These are phyloP conservation scores for Hyphodiscus sp. DNA, from an alignment of 2,329 filamentous ascomycete genomes.

Conservation along the genomic window DNA sequence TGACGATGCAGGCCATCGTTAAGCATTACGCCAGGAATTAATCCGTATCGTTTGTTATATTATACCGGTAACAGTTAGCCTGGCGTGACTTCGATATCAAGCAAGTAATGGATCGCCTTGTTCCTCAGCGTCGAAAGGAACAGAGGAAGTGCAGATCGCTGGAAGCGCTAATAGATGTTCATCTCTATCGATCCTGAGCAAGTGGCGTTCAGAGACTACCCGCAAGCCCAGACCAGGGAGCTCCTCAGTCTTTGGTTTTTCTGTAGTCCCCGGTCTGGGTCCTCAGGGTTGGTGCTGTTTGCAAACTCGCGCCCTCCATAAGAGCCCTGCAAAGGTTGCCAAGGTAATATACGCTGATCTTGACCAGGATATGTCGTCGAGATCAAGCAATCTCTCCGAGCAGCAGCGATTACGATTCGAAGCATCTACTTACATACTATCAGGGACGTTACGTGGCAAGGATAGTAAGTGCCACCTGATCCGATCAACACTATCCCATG, in stretches of 20 bases:
- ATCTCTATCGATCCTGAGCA: background rate
- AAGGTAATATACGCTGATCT: constrained; percentile 4
- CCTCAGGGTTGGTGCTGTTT: background rate
- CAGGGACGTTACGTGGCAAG: constrained; percentile 10
- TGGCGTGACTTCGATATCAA: background rate
- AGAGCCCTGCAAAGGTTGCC: constrained; percentile 15
- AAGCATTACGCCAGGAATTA: background rate
- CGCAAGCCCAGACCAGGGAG: background rate
- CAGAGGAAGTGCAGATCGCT: background rate
- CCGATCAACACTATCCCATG: constrained; percentile 14
- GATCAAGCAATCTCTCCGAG: constrained; percentile 17
- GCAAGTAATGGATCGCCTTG: constrained; percentile 1
- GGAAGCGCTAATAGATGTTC: background rate
- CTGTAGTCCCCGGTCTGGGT: constrained; percentile 4
- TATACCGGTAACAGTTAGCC: background rate
- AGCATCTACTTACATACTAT: constrained; percentile 1
- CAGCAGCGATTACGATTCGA: constrained; percentile 9
- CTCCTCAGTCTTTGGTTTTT: background rate
- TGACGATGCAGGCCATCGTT: background rate
- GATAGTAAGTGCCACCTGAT: constrained; percentile 23
- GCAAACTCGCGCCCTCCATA: constrained; percentile 4
- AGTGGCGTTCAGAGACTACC: background rate
- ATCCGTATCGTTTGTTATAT: background rate
- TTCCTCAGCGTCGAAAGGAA: constrained; percentile 1
- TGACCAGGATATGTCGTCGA: constrained; percentile 14